Evolutionary conservation across 345 rosid species (phyloP), one percentile per base, ranked within the genome.

Genomic region (Toxicodendron radicans): DNA sequence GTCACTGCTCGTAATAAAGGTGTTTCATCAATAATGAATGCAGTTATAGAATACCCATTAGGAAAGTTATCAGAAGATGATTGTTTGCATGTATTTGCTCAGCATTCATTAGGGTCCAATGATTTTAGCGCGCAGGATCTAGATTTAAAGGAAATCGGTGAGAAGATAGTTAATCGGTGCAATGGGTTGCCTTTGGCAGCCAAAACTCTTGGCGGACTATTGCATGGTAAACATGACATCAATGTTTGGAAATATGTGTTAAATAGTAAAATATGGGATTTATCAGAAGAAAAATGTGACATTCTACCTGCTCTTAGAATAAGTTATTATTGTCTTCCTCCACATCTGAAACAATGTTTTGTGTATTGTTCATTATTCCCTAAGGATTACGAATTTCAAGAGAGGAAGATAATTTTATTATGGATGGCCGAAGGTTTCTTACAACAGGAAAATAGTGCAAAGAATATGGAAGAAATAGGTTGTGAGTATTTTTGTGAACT

Each of bases 361-460:
- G 59, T 63, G 0, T 53, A 59, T 35, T 76, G 70, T 24, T 51
- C 79, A 0, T 17, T 76, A 3, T n/a, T 27, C 2, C 76, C 72
- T 1, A 72, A 71, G 10, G 68, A 33, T 9, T 24, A 66, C 10
- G 48, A 32, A 66, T 65, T 72, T 64, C 5, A 18, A 0, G 46
- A 57, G 24, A 13, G 20, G 0, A 64, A 77, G 13, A 13, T 77
- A 2, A 43, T 70, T 14, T 43, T 51, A 11, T 10, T 75, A 13
- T 75, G 79, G 79, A 69, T 52, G 74, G 64, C 74, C 9, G 69
- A 61, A 2, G 79, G 79, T 32, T 68, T 75, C 0, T 2, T 27
- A 27, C 30, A 27, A 27, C 30, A 1, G 1, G 30, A 27, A 27
- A 27, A 27, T 27, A 27, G 2, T 27, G 30, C 2, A 2, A 27